Conservation (phyloP, 345 rosid species). For the Ceriops tagal region DNA sequence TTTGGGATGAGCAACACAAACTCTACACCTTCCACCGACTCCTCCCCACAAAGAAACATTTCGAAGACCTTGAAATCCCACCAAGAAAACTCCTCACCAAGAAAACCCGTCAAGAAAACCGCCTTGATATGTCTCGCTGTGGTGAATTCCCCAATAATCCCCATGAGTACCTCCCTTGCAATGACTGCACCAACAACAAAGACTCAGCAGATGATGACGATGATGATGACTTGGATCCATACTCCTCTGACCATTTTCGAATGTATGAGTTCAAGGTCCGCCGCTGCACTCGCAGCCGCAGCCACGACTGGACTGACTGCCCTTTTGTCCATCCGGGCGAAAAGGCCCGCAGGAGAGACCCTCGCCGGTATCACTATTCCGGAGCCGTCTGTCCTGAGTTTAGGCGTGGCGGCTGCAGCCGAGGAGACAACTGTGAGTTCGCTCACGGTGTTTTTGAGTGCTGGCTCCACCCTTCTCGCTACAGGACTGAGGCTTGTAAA, state of each 20-base stretch:
- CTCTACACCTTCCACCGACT: slow-evolving; percentile 31
- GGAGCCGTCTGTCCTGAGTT: slow-evolving; percentile 73
- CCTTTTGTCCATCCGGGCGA: slow-evolving; percentile 88
- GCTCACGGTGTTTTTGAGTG: slow-evolving; percentile 28
- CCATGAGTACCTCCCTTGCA: slow-evolving; percentile 40
- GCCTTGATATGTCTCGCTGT: slow-evolving; percentile 5
- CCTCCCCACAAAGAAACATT: slow-evolving; percentile 20
- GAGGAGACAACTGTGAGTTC: slow-evolving; percentile 23
- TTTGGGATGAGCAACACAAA: slow-evolving; percentile 49
- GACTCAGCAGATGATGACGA: slow-evolving; percentile 27
- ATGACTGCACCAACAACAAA: slow-evolving; percentile 17
- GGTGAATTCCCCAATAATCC: slow-evolving; percentile 4
- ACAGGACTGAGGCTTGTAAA: slow-evolving; percentile 28
- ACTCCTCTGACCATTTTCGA: slow-evolving; percentile 75
- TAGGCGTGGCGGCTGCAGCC: slow-evolving; percentile 34
- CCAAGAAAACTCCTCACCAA: slow-evolving; percentile 50
- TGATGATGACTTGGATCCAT: slow-evolving; percentile 34
- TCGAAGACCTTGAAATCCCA: slow-evolving; percentile 52
- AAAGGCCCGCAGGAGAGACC: slow-evolving; percentile 90
- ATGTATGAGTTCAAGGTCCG: slow-evolving; percentile 96
- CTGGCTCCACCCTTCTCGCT: slow-evolving; percentile 29
- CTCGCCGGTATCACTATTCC: slow-evolving; percentile 52
- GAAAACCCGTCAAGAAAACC: slow-evolving; percentile 6
- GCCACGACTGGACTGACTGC: slow-evolving; percentile 98
- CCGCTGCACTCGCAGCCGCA: slow-evolving; percentile 77